A percentile compares a stretch with the other conserved stretches of the same genome.
Evolutionary conservation across 352 stramenopile species (phyloP).

Genomic region (Phytophthora palmivora): DNA sequence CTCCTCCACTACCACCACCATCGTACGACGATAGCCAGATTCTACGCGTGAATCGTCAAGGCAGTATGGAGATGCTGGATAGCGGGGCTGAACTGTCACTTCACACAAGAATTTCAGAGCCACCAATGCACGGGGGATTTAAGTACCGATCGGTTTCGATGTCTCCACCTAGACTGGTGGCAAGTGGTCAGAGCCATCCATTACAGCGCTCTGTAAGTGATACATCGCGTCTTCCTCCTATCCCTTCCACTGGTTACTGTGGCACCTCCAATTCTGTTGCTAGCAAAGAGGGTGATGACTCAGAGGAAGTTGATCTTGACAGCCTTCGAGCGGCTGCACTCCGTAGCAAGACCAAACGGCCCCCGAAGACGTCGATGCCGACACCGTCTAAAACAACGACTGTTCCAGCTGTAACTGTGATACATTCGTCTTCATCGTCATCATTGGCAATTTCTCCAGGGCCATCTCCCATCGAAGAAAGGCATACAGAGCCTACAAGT

Average conservation of each 20-base stretch:
- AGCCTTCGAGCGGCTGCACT: slow-evolving; percentile 72
- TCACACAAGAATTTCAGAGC: slow-evolving; percentile 21
- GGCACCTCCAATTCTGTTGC: background rate
- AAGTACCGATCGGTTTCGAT: slow-evolving; percentile 49
- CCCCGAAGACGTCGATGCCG: slow-evolving; percentile 14
- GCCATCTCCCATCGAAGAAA: slow-evolving; percentile 1
- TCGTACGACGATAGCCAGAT: slow-evolving; percentile 65
- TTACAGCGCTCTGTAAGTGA: slow-evolving; percentile 26
- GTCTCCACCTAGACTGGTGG: slow-evolving; percentile 11
- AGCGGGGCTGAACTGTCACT: slow-evolving; percentile 14
- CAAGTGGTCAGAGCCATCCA: slow-evolving; percentile 5
- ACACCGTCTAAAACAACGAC: slow-evolving; percentile 2
- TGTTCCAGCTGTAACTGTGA: background rate
- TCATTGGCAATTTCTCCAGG: slow-evolving; percentile 8
- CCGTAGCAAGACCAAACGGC: slow-evolving; percentile 66
- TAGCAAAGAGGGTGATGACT: slow-evolving; percentile 17
- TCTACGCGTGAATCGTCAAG: slow-evolving; percentile 76
- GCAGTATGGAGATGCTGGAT: slow-evolving; percentile 60
- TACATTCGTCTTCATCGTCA: slow-evolving; percentile 5
- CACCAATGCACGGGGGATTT: slow-evolving; percentile 39
- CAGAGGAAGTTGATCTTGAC: slow-evolving; percentile 61
- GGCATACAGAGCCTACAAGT: slow-evolving; percentile 15
- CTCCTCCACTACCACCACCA: slow-evolving; percentile 9
- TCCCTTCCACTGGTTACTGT: background rate
- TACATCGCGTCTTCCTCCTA: slow-evolving; percentile 6